Evolutionary conservation across 208 protist species (phyloP).

Genomic region (Crithidia expoeki): DNA sequence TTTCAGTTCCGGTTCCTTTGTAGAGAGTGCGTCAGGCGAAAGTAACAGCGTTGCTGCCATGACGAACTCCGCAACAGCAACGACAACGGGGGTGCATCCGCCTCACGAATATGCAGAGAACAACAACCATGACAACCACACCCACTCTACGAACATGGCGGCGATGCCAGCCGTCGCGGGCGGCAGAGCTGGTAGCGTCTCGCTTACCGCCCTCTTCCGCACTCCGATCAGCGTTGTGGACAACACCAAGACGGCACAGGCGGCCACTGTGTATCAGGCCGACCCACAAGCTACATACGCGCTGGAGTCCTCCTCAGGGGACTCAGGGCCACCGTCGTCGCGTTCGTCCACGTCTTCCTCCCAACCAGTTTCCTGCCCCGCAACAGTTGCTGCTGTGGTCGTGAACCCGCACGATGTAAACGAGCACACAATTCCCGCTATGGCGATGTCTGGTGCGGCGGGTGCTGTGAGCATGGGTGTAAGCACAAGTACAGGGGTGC

Average conservation of each 20-base stretch:
- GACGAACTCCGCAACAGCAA: not conserved
- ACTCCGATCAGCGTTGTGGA: not conserved
- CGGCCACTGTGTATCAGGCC: slow-evolving; percentile 3
- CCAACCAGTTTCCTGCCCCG: not conserved
- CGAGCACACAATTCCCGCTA: not conserved
- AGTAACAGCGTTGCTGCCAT: not conserved
- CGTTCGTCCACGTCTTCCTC: slow-evolving; percentile 1
- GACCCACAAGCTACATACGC: slow-evolving; percentile 24
- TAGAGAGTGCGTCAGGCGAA: not conserved
- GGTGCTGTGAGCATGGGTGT: too few relatives aligned
- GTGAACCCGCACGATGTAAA: not conserved
- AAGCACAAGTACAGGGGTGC: not conserved
- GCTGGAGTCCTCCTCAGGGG: slow-evolving; percentile 11
- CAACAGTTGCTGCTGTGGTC: not conserved
- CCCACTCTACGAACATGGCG: slow-evolving; percentile 3
- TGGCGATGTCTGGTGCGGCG: not conserved
- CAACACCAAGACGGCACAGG: not conserved
- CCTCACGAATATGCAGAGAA: not conserved
- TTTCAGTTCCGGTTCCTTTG: not conserved
- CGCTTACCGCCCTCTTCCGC: slow-evolving; percentile 3
- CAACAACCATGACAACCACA: not conserved
- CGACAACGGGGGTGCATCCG: too few relatives aligned
- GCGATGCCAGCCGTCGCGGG: slow-evolving; percentile 1
- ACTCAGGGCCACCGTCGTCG: slow-evolving; percentile 3
- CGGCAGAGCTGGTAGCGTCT: slow-evolving; percentile 3